A percentile compares a stretch with the other conserved stretches of the same genome.
Conservation (phyloP, 441 rosid genomes). For the Aleurites moluccanus region DNA sequence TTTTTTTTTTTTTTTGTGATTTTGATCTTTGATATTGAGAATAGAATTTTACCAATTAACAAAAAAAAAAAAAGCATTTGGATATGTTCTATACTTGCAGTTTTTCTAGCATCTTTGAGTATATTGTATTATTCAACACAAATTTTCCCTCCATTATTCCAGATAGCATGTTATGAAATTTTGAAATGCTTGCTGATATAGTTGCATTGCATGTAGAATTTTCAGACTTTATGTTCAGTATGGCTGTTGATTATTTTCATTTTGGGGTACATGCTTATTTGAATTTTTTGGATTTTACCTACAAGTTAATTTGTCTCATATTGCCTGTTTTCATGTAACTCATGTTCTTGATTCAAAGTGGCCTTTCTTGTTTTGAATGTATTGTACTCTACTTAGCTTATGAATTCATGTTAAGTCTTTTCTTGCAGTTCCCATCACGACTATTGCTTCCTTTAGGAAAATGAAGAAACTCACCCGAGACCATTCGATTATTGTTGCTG, state of each 20-base stretch:
- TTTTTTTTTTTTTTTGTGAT: not conserved
- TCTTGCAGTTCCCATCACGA: conserved; percentile 66
- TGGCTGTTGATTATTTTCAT: not conserved
- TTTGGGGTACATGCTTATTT: not conserved
- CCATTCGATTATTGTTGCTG: conserved; percentile 45
- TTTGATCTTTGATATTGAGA: not conserved
- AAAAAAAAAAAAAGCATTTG: not conserved
- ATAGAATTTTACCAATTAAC: not conserved
- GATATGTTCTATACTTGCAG: not conserved
- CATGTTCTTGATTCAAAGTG: not conserved
- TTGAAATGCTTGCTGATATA: not conserved
- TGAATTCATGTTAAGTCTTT: conserved; percentile 13
- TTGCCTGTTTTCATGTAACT: not conserved
- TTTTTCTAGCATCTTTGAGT: not conserved
- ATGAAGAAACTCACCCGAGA: conserved; percentile 76
- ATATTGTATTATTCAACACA: not conserved
- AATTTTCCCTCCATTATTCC: not conserved
- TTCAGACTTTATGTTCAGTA: not conserved
- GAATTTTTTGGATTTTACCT: not conserved
- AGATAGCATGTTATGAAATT: not conserved
- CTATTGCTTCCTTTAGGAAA: conserved; percentile 69
- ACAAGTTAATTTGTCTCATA: not conserved
- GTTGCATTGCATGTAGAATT: not conserved
- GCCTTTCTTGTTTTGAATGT: not conserved
- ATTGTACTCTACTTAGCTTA: no score